Evolutionary conservation across 2,329 filamentous ascomycete genomes (phyloP).

Genomic region (Ploettnerulaceae sp.): DNA sequence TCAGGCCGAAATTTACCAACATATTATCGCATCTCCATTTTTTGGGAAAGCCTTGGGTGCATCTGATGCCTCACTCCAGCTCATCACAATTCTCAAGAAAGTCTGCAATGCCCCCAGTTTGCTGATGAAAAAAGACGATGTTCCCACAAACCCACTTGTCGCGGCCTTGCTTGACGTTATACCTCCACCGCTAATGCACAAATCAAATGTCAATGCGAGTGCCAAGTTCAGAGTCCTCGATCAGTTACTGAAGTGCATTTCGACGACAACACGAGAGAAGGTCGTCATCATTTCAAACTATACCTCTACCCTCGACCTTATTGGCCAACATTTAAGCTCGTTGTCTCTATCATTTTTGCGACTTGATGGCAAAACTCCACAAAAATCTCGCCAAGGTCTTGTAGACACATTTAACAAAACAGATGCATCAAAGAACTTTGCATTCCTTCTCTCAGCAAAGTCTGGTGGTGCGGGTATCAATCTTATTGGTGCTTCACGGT

Average conservation of each 20-base stretch:
- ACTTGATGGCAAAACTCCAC: conserved; percentile 62
- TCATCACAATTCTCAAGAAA: conserved; percentile 70
- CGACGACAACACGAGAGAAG: conserved; percentile 59
- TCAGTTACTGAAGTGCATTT: conserved; percentile 56
- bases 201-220: conserved; percentile 52
- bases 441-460: conserved; percentile 69
- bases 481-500: conserved; percentile 63
- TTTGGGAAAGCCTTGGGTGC: conserved; percentile 59
- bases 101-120: conserved; percentile 67
- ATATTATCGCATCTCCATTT: conserved; percentile 58
- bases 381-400: conserved; percentile 59
- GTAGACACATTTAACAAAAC: conserved; percentile 67
- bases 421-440: conserved; percentile 52
- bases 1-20: conserved; percentile 81
- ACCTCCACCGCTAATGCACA: conserved; percentile 47
- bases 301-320: conserved; percentile 64
- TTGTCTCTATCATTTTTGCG: conserved; percentile 60
- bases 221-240: conserved; percentile 65
- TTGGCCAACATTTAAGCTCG: conserved; percentile 55
- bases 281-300: conserved; percentile 74
- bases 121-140: conserved; percentile 44
- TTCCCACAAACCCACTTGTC: conserved; percentile 32
- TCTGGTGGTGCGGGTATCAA: conserved; percentile 67
- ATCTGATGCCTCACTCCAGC: conserved; percentile 57
- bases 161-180: conserved; percentile 47